Evolutionary conservation across 1,139 yeast species (phyloP).

Genomic region (Meyerozyma carpophila): DNA sequence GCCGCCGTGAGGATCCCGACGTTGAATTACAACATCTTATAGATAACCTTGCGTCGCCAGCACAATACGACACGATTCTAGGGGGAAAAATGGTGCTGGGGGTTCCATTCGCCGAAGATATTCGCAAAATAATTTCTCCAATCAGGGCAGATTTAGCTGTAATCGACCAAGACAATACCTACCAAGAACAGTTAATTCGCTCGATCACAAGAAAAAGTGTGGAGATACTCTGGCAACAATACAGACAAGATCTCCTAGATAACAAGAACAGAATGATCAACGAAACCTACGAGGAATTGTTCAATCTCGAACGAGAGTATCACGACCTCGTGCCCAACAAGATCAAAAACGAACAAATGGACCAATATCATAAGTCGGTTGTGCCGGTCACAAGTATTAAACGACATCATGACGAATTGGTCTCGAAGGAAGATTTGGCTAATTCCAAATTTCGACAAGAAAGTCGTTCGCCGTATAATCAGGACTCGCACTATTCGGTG

Average conservation of each 20-base stretch:
- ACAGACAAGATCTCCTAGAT: constrained; percentile 12
- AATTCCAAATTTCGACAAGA: not conserved
- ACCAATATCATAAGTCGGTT: not conserved
- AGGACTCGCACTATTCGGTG: not conserved
- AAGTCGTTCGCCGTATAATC: not conserved
- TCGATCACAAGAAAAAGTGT: constrained; percentile 6
- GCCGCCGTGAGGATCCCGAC: not conserved
- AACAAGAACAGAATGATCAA: constrained; percentile 19
- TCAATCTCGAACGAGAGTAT: constrained; percentile 22
- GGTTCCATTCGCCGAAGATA: constrained; percentile 13
- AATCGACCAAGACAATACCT: constrained; percentile 10
- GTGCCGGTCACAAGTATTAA: constrained; percentile 1
- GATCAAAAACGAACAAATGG: not conserved
- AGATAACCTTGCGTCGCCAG: not conserved
- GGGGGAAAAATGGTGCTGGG: not conserved
- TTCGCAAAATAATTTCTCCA: constrained; percentile 12
- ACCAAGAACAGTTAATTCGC: constrained; percentile 12
- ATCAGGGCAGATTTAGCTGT: constrained; percentile 8
- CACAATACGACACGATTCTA: not conserved
- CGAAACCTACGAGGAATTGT: constrained; percentile 18
- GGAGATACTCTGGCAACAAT: constrained; percentile 27
- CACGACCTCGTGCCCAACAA: constrained; percentile 10
- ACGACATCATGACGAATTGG: not conserved
- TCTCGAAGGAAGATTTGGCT: not conserved
- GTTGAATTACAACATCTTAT: not conserved